Evolutionary conservation across 139 green algal species (phyloP).

Genomic region (Picochlorum sp.): DNA sequence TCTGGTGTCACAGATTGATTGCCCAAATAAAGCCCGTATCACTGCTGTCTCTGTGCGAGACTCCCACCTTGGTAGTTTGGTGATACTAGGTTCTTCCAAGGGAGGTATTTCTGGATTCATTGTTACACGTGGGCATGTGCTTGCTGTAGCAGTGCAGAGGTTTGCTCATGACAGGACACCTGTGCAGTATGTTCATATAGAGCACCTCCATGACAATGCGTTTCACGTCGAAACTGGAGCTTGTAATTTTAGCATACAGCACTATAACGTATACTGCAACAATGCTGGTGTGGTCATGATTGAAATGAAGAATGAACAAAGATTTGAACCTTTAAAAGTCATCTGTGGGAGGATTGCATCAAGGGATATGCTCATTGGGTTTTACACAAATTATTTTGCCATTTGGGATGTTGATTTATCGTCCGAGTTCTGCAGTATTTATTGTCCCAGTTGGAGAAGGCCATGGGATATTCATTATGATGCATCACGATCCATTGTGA

Average conservation of each 20-base stretch:
- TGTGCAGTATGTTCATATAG: background rate
- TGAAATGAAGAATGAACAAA: background rate
- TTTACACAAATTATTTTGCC: conserved; percentile 10
- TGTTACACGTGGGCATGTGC: too few species aligned
- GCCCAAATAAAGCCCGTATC: too few species aligned
- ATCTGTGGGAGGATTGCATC: background rate
- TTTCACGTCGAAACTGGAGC: background rate
- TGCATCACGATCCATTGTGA: conserved; percentile 6
- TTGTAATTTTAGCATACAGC: background rate
- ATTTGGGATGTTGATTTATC: conserved; percentile 8
- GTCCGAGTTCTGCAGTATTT: conserved; percentile 3
- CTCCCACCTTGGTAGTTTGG: too few species aligned
- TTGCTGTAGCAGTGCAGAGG: background rate
- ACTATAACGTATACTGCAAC: background rate
- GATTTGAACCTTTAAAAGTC: conserved; percentile 1
- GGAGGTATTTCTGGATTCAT: too few species aligned
- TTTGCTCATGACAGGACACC: background rate
- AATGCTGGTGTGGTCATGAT: background rate
- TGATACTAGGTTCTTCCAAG: too few species aligned
- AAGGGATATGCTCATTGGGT: conserved; percentile 14
- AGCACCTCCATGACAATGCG: background rate
- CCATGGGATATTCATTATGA: conserved; percentile 7
- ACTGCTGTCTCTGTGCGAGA: too few species aligned
- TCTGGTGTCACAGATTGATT: too few species aligned
- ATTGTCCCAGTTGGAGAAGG: conserved; percentile 25